Conservation (phyloP, 495 filamentous ascomycete genomes). For the Cudoniella acicularis region DNA sequence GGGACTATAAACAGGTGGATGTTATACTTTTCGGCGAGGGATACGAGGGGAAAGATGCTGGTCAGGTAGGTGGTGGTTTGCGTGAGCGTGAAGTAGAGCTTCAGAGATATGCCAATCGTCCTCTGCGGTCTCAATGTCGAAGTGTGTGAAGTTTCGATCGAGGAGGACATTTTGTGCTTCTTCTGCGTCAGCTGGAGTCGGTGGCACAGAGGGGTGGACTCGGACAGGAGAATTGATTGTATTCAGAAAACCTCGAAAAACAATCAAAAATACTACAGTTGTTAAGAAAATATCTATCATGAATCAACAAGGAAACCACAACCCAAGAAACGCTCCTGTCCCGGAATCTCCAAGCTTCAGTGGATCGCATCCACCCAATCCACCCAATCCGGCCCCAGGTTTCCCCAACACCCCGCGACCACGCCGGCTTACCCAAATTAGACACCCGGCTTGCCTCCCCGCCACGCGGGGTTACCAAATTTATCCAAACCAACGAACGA, state of each 20-base stretch:
- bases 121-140: constrained; percentile 46
- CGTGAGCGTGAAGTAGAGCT: constrained; percentile 77
- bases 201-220: too few relatives aligned
- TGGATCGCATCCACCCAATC: too few relatives aligned
- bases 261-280: too few relatives aligned
- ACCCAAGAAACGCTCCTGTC: too few relatives aligned
- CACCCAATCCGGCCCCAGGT: too few relatives aligned
- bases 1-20: constrained; percentile 67
- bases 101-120: constrained; percentile 73
- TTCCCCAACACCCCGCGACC: background rate
- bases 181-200: background rate
- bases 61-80: constrained; percentile 60
- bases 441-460: background rate
- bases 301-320: too few relatives aligned
- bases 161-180: background rate
- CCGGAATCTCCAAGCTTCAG: too few relatives aligned
- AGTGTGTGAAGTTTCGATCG: too few relatives aligned
- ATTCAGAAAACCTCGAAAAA: too few relatives aligned
- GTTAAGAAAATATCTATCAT: too few relatives aligned
- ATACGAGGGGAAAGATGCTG: constrained; percentile 31
- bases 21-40: constrained; percentile 29
- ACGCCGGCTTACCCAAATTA: constrained; percentile 1
- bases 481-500: background rate
- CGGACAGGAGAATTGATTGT: too few relatives aligned
- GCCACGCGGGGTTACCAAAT: background rate